These are phyloP conservation scores for Amanita phalloides DNA, from an alignment of 768 basidiomycete species.

Conservation along the genomic window DNA sequence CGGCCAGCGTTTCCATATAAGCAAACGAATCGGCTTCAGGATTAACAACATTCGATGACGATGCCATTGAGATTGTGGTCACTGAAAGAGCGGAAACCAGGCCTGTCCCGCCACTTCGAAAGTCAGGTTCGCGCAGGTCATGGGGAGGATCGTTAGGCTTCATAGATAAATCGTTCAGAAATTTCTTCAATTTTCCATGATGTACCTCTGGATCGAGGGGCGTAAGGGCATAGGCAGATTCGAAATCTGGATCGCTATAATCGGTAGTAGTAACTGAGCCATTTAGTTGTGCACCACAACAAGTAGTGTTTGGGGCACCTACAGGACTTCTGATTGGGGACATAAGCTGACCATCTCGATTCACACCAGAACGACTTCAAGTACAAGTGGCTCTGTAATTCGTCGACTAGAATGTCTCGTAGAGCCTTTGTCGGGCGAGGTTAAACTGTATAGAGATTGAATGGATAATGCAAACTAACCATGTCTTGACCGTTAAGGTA, in stretches of 20 bases:
- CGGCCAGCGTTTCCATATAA: conserved; percentile 87
- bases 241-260: conserved; percentile 34
- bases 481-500: conserved; percentile 84
- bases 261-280: conserved; percentile 51
- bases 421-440: conserved; percentile 46
- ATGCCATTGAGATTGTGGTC: conserved; percentile 9
- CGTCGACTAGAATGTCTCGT: conserved; percentile 88
- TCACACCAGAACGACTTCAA: conserved; percentile 97
- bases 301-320: conserved; percentile 19
- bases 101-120: conserved; percentile 13
- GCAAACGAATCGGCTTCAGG: conserved; percentile 90
- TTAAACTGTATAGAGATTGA: not conserved
- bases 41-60: conserved; percentile 28
- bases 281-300: not conserved
- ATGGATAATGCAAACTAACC: conserved; percentile 28
- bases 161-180: conserved; percentile 50
- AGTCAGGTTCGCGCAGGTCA: conserved; percentile 40
- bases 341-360: conserved; percentile 79
- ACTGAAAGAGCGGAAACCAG: not conserved
- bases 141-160: conserved; percentile 74
- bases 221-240: conserved; percentile 20
- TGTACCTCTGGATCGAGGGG: conserved; percentile 28
- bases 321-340: conserved; percentile 71
- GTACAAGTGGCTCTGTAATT: conserved; percentile 94
- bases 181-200: conserved; percentile 47